Conservation (phyloP, 306 rosid species). For the Pterocarpus macrocarpus region DNA sequence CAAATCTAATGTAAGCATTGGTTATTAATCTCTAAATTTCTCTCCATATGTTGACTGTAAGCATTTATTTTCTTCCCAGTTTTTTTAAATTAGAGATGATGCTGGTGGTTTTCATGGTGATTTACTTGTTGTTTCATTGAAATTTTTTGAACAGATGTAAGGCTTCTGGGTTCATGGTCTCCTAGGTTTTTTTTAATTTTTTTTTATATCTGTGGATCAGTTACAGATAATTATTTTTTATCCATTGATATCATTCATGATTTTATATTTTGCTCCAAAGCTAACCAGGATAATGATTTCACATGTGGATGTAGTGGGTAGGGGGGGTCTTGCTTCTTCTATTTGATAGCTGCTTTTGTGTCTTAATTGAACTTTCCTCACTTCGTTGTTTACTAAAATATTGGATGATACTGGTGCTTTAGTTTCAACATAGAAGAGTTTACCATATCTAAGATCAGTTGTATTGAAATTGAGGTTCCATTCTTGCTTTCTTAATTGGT, state of each 20-base stretch:
- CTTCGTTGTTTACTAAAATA: not conserved
- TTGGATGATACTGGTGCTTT: conserved; percentile 16
- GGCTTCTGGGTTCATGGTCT: not conserved
- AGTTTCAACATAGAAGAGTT: not conserved
- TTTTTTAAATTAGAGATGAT: not conserved
- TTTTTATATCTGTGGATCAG: not conserved
- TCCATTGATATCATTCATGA: not conserved
- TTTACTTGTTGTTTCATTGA: not conserved
- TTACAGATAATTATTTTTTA: not conserved
- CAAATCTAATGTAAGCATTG: conserved; percentile 67
- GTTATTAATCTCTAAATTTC: conserved; percentile 8
- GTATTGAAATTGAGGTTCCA: conserved; percentile 13
- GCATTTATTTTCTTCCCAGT: not conserved
- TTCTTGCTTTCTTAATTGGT: not conserved
- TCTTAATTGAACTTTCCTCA: conserved; percentile 2
- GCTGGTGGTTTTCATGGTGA: not conserved
- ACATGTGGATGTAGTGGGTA: conserved; percentile 7
- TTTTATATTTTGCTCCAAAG: not conserved
- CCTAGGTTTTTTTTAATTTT: not conserved
- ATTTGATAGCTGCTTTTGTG: conserved; percentile 10
- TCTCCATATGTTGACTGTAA: not conserved
- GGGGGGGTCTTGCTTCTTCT: conserved; percentile 21
- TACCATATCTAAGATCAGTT: conserved; percentile 4
- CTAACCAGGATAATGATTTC: not conserved
- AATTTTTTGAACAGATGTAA: conserved; percentile 20